Percentiles rank a stretch among this genome's conserved stretches.
Evolutionary conservation across 768 basidiomycete species (phyloP).

Genomic region (Lyophyllum semitale): DNA sequence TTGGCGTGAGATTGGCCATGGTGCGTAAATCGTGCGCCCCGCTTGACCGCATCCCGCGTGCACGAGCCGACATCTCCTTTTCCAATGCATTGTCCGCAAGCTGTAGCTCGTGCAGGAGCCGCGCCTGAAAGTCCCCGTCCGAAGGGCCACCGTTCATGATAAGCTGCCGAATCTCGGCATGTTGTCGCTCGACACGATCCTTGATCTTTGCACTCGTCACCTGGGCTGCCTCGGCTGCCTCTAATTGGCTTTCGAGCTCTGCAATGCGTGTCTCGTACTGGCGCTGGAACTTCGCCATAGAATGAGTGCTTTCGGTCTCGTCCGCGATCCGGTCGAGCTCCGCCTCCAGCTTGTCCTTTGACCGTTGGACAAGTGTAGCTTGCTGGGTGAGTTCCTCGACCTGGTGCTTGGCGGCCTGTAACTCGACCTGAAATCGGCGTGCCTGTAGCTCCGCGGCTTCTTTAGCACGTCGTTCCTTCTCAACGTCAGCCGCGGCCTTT

Average conservation of each 20-base stretch:
- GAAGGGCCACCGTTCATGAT: constrained; percentile 57
- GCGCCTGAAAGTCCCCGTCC: constrained; percentile 63
- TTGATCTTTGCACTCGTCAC: constrained; percentile 55
- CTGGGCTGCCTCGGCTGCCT: constrained; percentile 54
- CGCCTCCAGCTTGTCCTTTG: constrained; percentile 65
- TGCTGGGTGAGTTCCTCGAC: constrained; percentile 56
- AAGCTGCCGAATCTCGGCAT: constrained; percentile 71
- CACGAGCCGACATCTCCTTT: constrained; percentile 47
- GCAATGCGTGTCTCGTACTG: constrained; percentile 65
- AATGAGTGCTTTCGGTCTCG: constrained; percentile 52
- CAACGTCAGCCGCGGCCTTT: constrained; percentile 58
- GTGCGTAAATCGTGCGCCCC: constrained; percentile 36
- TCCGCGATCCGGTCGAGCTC: constrained; percentile 70
- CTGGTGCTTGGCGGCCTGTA: constrained; percentile 57
- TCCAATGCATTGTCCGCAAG: constrained; percentile 58
- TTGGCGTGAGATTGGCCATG: constrained; percentile 49
- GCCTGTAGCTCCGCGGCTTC: constrained; percentile 67
- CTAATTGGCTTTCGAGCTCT: constrained; percentile 62
- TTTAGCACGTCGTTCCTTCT: constrained; percentile 66
- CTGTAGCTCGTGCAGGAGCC: constrained; percentile 64
- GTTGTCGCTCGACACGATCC: constrained; percentile 65
- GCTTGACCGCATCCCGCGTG: constrained; percentile 33
- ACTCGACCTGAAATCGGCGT: constrained; percentile 60
- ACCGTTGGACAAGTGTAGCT: constrained; percentile 51
- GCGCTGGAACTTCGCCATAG: constrained; percentile 60